Conservation (phyloP, 148 eudicot species). For the Amaranthus hypochondriacus region DNA sequence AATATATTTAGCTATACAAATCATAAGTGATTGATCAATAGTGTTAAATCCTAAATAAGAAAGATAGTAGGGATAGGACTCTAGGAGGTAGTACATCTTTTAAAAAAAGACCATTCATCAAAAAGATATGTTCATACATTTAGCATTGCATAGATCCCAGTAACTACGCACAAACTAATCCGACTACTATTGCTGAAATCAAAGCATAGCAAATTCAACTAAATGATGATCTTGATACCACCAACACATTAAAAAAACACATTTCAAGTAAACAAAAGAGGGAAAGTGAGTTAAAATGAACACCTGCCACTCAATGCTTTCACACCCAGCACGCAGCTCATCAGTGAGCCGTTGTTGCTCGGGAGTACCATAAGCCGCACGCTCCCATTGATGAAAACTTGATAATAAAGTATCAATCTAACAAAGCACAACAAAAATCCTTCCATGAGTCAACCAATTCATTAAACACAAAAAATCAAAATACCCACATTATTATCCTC, state of each 20-base stretch:
- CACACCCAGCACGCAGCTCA: conserved; percentile 59
- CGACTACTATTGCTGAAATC: not conserved
- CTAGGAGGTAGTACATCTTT: no score
- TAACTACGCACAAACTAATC: conserved; percentile 1
- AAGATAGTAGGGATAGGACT: no score
- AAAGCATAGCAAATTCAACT: not conserved
- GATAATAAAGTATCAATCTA: conserved; percentile 78
- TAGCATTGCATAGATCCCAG: not conserved
- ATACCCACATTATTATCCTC: no score
- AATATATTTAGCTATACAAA: no score
- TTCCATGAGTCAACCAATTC: not conserved
- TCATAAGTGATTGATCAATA: no score
- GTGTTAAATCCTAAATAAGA: no score
- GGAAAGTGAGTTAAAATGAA: conserved; percentile 6
- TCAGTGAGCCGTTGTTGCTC: conserved; percentile 45
- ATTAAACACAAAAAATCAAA: not conserved
- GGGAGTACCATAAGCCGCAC: conserved; percentile 36
- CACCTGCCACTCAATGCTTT: conserved; percentile 97
- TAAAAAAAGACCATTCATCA: not conserved
- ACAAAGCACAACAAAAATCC: conserved; percentile 13
- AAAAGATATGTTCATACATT: not conserved
- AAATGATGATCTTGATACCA: not conserved
- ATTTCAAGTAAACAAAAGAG: not conserved
- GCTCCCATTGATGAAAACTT: conserved; percentile 72
- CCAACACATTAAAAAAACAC: not conserved